Percentiles rank a stretch among this genome's conserved stretches.
These are phyloP conservation scores for Raphanus hybrid DNA, from an alignment of 441 rosid genomes.

Conservation along the genomic window DNA sequence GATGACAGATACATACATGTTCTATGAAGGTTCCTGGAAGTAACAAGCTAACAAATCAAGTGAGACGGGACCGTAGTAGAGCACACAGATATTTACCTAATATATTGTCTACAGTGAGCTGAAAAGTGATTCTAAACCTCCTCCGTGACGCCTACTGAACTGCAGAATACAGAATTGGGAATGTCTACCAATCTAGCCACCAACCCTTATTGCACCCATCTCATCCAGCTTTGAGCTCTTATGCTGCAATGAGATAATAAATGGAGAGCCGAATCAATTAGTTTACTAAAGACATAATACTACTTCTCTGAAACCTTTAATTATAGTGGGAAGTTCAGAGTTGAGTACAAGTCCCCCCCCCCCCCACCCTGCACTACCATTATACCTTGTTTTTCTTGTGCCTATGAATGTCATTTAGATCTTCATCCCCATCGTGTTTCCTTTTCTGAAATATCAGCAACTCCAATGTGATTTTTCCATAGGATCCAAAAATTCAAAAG, in stretches of 20 bases:
- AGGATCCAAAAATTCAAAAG: too few relatives aligned
- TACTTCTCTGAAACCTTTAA: not conserved
- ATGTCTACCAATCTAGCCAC: constrained; percentile 62
- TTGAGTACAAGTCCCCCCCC: not conserved
- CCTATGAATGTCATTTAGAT: constrained; percentile 76
- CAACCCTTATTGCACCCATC: constrained; percentile 85
- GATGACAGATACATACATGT: constrained; percentile 21
- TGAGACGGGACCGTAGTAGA: too few relatives aligned
- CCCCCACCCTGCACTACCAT: too few relatives aligned
- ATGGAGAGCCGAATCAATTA: constrained; percentile 15
- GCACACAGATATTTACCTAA: constrained; percentile 40
- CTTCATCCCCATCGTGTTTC: constrained; percentile 95
- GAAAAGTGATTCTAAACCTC: constrained; percentile 40
- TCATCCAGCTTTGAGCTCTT: constrained; percentile 92
- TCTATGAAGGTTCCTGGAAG: not conserved
- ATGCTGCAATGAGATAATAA: constrained; percentile 57
- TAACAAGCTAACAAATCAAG: too few relatives aligned
- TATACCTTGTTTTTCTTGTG: constrained; percentile 67
- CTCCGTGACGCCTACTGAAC: constrained; percentile 38
- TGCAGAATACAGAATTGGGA: constrained; percentile 34
- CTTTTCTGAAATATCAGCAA: constrained; percentile 72
- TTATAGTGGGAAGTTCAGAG: constrained; percentile 1
- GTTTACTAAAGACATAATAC: constrained; percentile 5
- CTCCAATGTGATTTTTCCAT: constrained; percentile 14
- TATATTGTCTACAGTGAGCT: constrained; percentile 42